Percentiles rank a stretch among this genome's conserved stretches.
These are phyloP conservation scores for Microthyrium microscopicum DNA, from an alignment of 2,329 filamentous ascomycete genomes.

Conservation along the genomic window DNA sequence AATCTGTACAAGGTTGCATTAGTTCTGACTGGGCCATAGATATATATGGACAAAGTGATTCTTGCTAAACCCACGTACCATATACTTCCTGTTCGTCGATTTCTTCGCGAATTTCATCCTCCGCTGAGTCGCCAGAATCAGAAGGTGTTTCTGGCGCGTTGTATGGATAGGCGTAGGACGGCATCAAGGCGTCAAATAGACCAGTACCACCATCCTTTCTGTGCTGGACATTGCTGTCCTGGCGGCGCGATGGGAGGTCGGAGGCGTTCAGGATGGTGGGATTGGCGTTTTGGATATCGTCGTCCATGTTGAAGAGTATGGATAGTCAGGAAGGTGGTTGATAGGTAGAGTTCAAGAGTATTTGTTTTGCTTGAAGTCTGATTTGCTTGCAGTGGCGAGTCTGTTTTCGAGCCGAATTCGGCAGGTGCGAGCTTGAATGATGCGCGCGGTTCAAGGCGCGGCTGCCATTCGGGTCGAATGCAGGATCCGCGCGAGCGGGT, in stretches of 20 bases:
- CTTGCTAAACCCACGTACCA: constrained; percentile 34
- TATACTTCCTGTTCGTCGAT: constrained; percentile 98
- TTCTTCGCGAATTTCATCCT: constrained; percentile 53
- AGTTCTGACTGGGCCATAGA: not conserved
- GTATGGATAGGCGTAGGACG: constrained; percentile 30
- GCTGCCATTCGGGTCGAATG: no score
- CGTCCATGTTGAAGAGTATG: constrained; percentile 11
- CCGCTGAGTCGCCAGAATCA: constrained; percentile 27
- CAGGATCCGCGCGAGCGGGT: no score
- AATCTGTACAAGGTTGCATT: constrained; percentile 49
- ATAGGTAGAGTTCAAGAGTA: no score
- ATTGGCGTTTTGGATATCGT: constrained; percentile 60
- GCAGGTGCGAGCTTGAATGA: no score
- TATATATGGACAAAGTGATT: not conserved
- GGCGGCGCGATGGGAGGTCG: constrained; percentile 68
- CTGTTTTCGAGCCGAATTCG: no score
- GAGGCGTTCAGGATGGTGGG: constrained; percentile 79
- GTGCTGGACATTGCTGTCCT: constrained; percentile 23
- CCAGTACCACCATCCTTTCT: constrained; percentile 32
- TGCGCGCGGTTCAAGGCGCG: no score
- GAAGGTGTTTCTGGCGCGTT: constrained; percentile 26
- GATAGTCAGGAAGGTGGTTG: no score
- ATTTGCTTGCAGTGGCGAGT: not conserved
- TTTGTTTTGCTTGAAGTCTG: not conserved
- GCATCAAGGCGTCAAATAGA: constrained; percentile 37